Conservation (phyloP, 2,329 filamentous ascomycete genomes). For the Aspergillus hiratsukae region DNA sequence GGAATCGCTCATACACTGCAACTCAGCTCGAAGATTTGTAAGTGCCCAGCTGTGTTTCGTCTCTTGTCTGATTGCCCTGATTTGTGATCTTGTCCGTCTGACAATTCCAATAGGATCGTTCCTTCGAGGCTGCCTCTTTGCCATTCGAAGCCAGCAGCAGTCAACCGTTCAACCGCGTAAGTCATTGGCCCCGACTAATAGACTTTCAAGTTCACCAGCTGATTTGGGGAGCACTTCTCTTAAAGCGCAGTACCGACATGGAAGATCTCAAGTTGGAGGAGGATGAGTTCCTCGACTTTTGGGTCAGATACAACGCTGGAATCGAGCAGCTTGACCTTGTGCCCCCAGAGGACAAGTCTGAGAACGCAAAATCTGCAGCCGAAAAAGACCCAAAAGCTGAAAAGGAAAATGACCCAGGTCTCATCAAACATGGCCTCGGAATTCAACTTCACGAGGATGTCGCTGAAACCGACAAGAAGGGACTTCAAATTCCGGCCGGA, state of each 20-base stretch:
- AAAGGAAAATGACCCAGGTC: background rate
- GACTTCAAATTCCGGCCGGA: background rate
- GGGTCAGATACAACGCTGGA: background rate
- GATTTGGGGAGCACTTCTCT: background rate
- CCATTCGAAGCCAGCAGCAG: background rate
- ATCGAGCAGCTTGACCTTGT: background rate
- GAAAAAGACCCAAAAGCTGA: background rate
- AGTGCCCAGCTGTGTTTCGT: background rate
- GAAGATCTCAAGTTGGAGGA: background rate
- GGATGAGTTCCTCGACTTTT: background rate
- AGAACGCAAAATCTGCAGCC: background rate
- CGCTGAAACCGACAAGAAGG: background rate
- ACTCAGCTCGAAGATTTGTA: background rate
- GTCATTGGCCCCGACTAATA: background rate
- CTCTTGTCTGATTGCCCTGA: background rate
- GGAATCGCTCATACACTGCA: background rate
- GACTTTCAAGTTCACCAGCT: background rate
- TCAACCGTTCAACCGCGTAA: background rate
- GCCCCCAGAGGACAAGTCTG: background rate
- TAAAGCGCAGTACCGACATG: background rate
- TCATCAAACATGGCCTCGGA: background rate
- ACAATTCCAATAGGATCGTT: background rate
- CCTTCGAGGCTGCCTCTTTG: background rate
- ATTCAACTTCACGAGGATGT: background rate
- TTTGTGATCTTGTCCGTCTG: background rate